These are phyloP conservation scores for Suillus hirtellus DNA, from an alignment of 768 basidiomycete genomes.

Conservation along the genomic window DNA sequence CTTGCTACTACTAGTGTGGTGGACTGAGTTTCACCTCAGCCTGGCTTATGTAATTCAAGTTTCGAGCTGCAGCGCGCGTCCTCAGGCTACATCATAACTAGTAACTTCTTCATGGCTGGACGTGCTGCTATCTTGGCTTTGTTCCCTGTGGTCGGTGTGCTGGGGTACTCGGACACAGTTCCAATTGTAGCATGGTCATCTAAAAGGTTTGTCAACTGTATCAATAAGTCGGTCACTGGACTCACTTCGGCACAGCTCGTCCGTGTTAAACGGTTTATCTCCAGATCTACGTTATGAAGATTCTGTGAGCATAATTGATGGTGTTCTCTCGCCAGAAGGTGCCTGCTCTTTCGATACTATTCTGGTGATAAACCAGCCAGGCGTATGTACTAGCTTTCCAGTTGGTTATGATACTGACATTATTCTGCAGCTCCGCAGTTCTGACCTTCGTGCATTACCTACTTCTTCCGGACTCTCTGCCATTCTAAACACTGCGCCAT, in stretches of 20 bases:
- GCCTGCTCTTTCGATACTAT: slow-evolving; percentile 68
- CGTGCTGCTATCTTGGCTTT: slow-evolving; percentile 45
- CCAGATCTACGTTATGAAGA: slow-evolving; percentile 29
- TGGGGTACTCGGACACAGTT: slow-evolving; percentile 61
- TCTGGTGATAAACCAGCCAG: slow-evolving; percentile 69
- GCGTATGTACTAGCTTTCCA: slow-evolving; percentile 47
- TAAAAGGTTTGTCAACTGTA: slow-evolving; percentile 42
- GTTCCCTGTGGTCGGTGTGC: slow-evolving; percentile 40
- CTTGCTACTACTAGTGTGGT: not conserved
- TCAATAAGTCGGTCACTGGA: not conserved
- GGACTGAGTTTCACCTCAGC: not conserved
- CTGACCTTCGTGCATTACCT: slow-evolving; percentile 67
- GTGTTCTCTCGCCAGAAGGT: slow-evolving; percentile 43
- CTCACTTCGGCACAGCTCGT: slow-evolving; percentile 40
- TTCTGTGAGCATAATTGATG: slow-evolving; percentile 41
- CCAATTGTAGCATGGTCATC: slow-evolving; percentile 78
- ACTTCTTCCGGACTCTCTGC: slow-evolving; percentile 50
- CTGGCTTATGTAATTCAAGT: slow-evolving; percentile 21
- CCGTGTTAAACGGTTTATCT: slow-evolving; percentile 45
- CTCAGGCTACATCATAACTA: slow-evolving; percentile 1
- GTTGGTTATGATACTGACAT: slow-evolving; percentile 9
- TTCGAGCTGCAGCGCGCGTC: not conserved
- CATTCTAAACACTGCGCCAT: slow-evolving; percentile 49
- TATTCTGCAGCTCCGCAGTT: slow-evolving; percentile 60
- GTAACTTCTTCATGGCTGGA: slow-evolving; percentile 40